Base-by-base conservation (phyloP, 2,329 filamentous ascomycete species). In the Penicillium aurantiogriseum region DNA sequence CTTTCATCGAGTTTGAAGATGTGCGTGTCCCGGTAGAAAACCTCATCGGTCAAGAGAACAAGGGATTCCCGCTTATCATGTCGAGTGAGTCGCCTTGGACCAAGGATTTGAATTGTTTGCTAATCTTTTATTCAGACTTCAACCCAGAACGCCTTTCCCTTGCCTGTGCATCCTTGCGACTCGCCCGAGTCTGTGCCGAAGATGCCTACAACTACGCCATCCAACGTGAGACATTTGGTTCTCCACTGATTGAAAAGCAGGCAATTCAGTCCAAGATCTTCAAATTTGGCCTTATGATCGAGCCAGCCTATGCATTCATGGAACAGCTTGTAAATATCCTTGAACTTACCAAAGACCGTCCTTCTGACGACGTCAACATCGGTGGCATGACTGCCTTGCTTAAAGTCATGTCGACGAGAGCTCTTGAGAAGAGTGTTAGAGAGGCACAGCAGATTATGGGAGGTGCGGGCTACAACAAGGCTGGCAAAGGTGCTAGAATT, bases 71-170 rank as follows among this genome's bases (percentile, higher is more conserved):
- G 49, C 88, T 89, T 64, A 83, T 89, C 67, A 89, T 89, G 87
- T 87, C 84, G 39, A 90, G 81, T 74, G 66, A 61, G 67, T 63
- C 10, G 17, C 7, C 7, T 27, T 31, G 31, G 31, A 33, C 44
- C 13, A 40, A 2, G 11, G 9, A 19, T 35, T 13, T 40, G 40
- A 17, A 17, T 27, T 2, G 0, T 13, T 4, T 25, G 2, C 44
- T 59, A 17, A 61, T 35, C 0, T 5, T 6, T 9, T 2, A 13
- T 33, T 40, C 60, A 71, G 79, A 91, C 74, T 91, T 91, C 80
- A 91, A 91, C 73, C 88, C 90, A 69, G 88, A 92, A 70, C 83
- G 88, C 0, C 78, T 91, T 5, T 80, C 80, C 7, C 87, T 91
- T 56, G 81, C 85, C 2, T 84, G 89, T 42, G 81, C 83, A 2